A percentile compares a stretch with the other conserved stretches of the same genome.
Evolutionary conservation across 1,284 basidiomycete genomes (phyloP).

Genomic region (Fomitopsis schrenkii): DNA sequence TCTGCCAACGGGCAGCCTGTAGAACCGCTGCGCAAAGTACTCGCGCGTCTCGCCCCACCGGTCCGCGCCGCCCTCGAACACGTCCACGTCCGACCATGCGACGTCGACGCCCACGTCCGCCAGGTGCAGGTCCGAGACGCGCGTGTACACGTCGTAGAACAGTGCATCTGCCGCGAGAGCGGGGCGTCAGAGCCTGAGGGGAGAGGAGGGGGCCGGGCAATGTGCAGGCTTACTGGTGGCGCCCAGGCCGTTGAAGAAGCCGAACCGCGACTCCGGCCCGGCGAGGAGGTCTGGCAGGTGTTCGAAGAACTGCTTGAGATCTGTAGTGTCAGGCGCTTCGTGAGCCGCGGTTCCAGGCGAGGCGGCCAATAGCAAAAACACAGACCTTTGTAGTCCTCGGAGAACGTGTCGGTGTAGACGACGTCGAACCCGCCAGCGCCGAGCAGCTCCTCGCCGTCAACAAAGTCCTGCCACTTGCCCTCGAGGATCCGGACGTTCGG

Average conservation of each 20-base stretch:
- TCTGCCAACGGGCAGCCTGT: conserved; percentile 56
- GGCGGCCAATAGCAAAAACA: too few relatives aligned
- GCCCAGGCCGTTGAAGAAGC: conserved; percentile 97
- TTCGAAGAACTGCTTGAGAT: conserved; percentile 83
- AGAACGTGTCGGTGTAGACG: conserved; percentile 95
- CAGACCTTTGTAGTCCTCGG: conserved; percentile 77
- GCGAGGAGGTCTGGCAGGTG: conserved; percentile 78
- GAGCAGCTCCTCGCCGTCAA: conserved; percentile 54
- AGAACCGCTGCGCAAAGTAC: conserved; percentile 69
- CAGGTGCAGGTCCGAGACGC: conserved; percentile 84
- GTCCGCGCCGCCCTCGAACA: conserved; percentile 40
- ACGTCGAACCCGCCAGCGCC: conserved; percentile 77
- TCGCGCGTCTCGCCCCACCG: conserved; percentile 69
- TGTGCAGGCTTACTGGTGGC: conserved; percentile 71
- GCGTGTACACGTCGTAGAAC: conserved; percentile 92
- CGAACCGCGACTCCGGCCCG: conserved; percentile 76
- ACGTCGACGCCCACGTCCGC: conserved; percentile 74
- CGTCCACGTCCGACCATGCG: conserved; percentile 72
- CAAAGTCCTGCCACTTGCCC: conserved; percentile 89
- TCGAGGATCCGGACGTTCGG: conserved; percentile 81
- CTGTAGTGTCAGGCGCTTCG: conserved; percentile 27
- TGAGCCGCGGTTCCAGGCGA: not conserved
- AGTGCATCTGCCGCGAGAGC: conserved; percentile 55
- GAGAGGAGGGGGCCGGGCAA: not conserved
- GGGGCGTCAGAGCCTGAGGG: not conserved